Evolutionary conservation across 176 grass and related monocot genomes (phyloP).

Genomic region (Musa itinerans): DNA sequence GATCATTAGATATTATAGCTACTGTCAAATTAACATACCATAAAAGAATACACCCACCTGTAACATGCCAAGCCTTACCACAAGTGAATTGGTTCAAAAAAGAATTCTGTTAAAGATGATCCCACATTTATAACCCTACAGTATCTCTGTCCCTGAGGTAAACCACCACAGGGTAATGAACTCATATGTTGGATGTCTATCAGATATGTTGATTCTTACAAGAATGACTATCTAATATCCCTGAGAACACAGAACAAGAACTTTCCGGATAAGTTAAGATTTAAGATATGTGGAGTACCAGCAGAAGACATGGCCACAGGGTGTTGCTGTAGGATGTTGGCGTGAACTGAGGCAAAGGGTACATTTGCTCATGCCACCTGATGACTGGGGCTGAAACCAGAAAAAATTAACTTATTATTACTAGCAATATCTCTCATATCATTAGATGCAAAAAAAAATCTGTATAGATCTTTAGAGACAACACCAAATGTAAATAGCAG

Average conservation of each 20-base stretch:
- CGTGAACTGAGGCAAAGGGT: slow-evolving; percentile 82
- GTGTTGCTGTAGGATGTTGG: slow-evolving; percentile 85
- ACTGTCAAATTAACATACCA: no score
- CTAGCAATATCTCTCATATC: background rate
- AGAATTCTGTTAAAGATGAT: background rate
- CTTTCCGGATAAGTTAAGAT: background rate
- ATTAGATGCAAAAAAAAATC: background rate
- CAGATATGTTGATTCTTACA: background rate
- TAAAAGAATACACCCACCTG: no score
- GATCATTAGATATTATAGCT: no score
- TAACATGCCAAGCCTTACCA: no score
- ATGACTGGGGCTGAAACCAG: slow-evolving; percentile 39
- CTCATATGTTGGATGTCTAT: background rate
- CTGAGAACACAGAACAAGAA: background rate
- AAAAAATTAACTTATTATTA: background rate
- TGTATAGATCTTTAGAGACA: background rate
- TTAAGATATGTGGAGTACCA: slow-evolving; percentile 44
- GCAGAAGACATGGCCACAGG: slow-evolving; percentile 97
- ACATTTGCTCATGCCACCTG: slow-evolving; percentile 68
- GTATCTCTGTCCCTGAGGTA: background rate
- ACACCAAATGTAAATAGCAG: background rate
- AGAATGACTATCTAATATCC: background rate
- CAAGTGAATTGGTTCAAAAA: background rate
- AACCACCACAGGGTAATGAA: background rate
- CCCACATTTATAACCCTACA: background rate